Conservation (phyloP, 1,139 yeast species). For the Debaryomycetaceae sp. region DNA sequence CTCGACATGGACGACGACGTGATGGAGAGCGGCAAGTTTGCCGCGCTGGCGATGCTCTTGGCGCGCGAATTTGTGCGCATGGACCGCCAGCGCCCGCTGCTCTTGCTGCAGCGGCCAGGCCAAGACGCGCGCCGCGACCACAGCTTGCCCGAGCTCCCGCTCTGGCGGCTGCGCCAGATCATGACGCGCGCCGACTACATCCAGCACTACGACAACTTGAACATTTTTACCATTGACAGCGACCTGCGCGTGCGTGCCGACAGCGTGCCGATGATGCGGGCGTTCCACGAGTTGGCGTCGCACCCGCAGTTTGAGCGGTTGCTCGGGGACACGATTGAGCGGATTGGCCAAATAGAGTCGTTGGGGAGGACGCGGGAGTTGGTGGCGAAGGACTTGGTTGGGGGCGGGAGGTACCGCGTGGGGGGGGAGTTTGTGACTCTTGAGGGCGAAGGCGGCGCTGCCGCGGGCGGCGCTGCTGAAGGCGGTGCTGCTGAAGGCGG, state of each 20-base stretch:
- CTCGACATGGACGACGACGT: slow-evolving; percentile 85
- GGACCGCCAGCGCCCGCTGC: slow-evolving; percentile 43
- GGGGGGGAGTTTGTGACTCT: too few relatives aligned
- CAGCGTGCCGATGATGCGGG: slow-evolving; percentile 86
- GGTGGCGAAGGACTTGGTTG: slow-evolving; percentile 65
- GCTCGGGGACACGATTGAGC: slow-evolving; percentile 63
- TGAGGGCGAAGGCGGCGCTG: slow-evolving; percentile 17
- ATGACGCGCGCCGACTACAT: slow-evolving; percentile 85
- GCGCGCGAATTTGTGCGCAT: slow-evolving; percentile 69
- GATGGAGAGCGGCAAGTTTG: slow-evolving; percentile 78
- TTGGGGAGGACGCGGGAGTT: slow-evolving; percentile 77
- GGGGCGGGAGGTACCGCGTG: slow-evolving; percentile 48
- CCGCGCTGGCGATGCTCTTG: slow-evolving; percentile 71
- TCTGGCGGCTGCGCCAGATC: slow-evolving; percentile 80
- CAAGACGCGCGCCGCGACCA: slow-evolving; percentile 34
- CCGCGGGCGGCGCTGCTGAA: slow-evolving; percentile 14
- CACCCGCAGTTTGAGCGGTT: slow-evolving; percentile 70
- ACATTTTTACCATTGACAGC: slow-evolving; percentile 75
- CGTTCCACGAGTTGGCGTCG: slow-evolving; percentile 72
- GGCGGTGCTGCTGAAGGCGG: slow-evolving; percentile 5
- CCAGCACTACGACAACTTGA: slow-evolving; percentile 67
- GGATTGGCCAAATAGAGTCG: slow-evolving; percentile 74
- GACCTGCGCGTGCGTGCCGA: slow-evolving; percentile 75
- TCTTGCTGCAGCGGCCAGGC: slow-evolving; percentile 20
- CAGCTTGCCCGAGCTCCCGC: slow-evolving; percentile 64